Evolutionary conservation across 441 rosid genomes (phyloP).

Genomic region (Biscutella laevigata): DNA sequence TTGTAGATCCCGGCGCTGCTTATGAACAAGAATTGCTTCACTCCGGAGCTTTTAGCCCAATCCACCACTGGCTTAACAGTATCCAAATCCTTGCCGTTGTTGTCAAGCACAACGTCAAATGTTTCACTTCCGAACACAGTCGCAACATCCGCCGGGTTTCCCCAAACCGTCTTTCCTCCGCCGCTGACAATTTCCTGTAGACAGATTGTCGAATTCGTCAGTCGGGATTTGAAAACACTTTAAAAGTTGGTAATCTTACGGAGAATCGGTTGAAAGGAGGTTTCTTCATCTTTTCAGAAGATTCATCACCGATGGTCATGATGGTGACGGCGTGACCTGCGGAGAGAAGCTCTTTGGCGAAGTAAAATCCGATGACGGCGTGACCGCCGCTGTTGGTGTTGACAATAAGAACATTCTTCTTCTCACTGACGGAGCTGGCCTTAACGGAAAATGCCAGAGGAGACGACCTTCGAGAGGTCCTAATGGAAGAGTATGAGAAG

Average conservation of each 20-base stretch:
- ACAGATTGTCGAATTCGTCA: background rate
- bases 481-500: slow-evolving; percentile 24
- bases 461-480: slow-evolving; percentile 20
- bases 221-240: background rate
- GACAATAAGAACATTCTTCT: slow-evolving; percentile 78
- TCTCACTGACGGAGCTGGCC: slow-evolving; percentile 43
- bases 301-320: slow-evolving; percentile 73
- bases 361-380: slow-evolving; percentile 81
- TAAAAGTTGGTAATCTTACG: slow-evolving; percentile 29
- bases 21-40: slow-evolving; percentile 72
- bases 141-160: slow-evolving; percentile 66
- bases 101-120: slow-evolving; percentile 80
- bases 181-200: slow-evolving; percentile 68
- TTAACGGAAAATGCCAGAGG: slow-evolving; percentile 28
- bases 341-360: slow-evolving; percentile 74
- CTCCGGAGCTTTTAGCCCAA: slow-evolving; percentile 80
- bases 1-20: slow-evolving; percentile 93
- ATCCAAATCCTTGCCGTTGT: slow-evolving; percentile 86
- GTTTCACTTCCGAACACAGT: slow-evolving; percentile 48
- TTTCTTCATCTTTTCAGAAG: slow-evolving; percentile 84
- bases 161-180: slow-evolving; percentile 88
- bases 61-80: slow-evolving; percentile 76
- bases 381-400: slow-evolving; percentile 87
- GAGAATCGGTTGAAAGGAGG: slow-evolving; percentile 81
- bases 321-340: slow-evolving; percentile 69